Evolutionary conservation across 2,329 filamentous ascomycete species (phyloP).

Genomic region (Exophiala spinifera): DNA sequence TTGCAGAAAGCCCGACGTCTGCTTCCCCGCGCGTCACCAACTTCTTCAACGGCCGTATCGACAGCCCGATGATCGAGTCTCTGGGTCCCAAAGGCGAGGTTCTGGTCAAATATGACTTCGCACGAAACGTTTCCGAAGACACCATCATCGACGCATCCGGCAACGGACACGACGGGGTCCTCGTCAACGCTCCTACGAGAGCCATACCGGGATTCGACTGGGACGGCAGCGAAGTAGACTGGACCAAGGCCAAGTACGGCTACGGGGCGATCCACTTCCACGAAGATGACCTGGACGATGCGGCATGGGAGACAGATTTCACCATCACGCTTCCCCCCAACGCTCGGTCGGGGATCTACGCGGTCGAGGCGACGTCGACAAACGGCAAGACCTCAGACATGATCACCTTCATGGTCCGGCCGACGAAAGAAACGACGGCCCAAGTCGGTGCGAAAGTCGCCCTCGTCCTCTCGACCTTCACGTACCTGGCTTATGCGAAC

Average conservation of each 20-base stretch:
- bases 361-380: constrained; percentile 28
- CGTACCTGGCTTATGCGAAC: constrained; percentile 41
- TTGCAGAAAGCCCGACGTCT: not conserved
- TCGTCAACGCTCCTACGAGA: constrained; percentile 37
- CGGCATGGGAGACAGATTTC: constrained; percentile 37
- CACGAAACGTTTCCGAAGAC: constrained; percentile 21
- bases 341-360: constrained; percentile 32
- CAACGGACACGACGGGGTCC: constrained; percentile 28
- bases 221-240: constrained; percentile 34
- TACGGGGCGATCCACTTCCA: constrained; percentile 42
- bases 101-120: constrained; percentile 21
- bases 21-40: not conserved
- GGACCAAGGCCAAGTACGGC: constrained; percentile 36
- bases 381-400: constrained; percentile 31
- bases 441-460: constrained; percentile 26
- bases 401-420: constrained; percentile 38
- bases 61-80: not conserved
- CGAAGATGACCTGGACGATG: constrained; percentile 40
- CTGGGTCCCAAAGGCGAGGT: not conserved
- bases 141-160: constrained; percentile 33
- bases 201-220: constrained; percentile 36
- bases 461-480: constrained; percentile 38
- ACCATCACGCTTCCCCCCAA: constrained; percentile 28
- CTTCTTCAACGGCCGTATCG: constrained; percentile 8
- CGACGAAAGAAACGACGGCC: constrained; percentile 24